Conservation (phyloP, 1,139 yeast genomes). For the Ogataea hybrid region DNA sequence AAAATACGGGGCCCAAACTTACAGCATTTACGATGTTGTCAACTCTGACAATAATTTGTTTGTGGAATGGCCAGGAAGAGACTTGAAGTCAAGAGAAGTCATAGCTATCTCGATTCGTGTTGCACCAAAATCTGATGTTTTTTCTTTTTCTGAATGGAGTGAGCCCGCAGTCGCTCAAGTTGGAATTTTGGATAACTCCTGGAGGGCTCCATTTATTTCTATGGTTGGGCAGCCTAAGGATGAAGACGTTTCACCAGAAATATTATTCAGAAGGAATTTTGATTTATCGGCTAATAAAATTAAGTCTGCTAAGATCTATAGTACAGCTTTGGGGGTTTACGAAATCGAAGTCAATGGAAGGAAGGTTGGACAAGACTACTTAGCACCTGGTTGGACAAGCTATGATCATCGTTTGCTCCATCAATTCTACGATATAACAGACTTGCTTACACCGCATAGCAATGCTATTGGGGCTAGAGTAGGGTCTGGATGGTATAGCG, state of each 20-base stretch:
- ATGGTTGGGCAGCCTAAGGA: slow-evolving; percentile 7
- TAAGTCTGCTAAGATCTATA: slow-evolving; percentile 16
- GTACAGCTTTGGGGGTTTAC: slow-evolving; percentile 25
- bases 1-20: slow-evolving; percentile 6
- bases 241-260: slow-evolving; percentile 8
- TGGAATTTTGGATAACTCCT: slow-evolving; percentile 7
- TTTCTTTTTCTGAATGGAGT: slow-evolving; percentile 10
- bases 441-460: slow-evolving; percentile 7
- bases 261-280: slow-evolving; percentile 10
- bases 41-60: slow-evolving; percentile 1
- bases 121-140: slow-evolving; percentile 1
- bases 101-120: slow-evolving; percentile 12
- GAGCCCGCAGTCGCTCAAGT: slow-evolving; percentile 3
- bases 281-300: background rate
- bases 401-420: slow-evolving; percentile 21
- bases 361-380: slow-evolving; percentile 18
- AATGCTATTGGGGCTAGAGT: slow-evolving; percentile 24
- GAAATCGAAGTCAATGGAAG: slow-evolving; percentile 23
- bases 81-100: slow-evolving; percentile 9
- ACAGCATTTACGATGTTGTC: slow-evolving; percentile 7
- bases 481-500: slow-evolving; percentile 28
- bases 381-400: slow-evolving; percentile 28
- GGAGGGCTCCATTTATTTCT: slow-evolving; percentile 11
- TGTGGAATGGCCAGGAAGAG: slow-evolving; percentile 13
- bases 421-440: slow-evolving; percentile 19